Percentiles rank a stretch among this genome's conserved stretches.
These are phyloP conservation scores for Fusarium anthophilum DNA, from an alignment of 2,329 filamentous ascomycete species.

Conservation along the genomic window DNA sequence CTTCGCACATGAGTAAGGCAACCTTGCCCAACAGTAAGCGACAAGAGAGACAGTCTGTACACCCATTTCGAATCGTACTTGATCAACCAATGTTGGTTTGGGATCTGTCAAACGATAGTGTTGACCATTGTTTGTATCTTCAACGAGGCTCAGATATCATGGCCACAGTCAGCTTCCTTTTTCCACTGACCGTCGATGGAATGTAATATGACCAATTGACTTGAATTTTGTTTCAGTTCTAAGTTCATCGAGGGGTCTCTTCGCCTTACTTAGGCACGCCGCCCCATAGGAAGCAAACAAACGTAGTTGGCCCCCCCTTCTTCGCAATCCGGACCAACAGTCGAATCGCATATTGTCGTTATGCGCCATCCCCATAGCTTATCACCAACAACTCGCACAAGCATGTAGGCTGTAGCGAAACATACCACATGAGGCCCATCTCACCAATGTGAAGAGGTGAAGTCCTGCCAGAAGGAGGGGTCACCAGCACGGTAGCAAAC, in stretches of 20 bases:
- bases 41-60: constrained; percentile 1
- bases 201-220: background rate
- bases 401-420: constrained; percentile 20
- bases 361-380: constrained; percentile 30
- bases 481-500: constrained; percentile 17
- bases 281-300: constrained; percentile 29
- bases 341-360: constrained; percentile 27
- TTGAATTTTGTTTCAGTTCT: constrained; percentile 8
- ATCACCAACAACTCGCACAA: constrained; percentile 37
- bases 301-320: constrained; percentile 13
- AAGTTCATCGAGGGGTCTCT: background rate
- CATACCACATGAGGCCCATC: constrained; percentile 12
- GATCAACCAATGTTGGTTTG: constrained; percentile 6
- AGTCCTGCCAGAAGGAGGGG: constrained; percentile 15
- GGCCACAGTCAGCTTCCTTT: constrained; percentile 3
- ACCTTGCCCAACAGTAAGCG: constrained; percentile 11
- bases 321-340: constrained; percentile 23
- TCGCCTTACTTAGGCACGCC: constrained; percentile 8
- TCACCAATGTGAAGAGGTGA: background rate
- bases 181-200: background rate
- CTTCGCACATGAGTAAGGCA: constrained; percentile 8
- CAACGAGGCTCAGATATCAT: constrained; percentile 1
- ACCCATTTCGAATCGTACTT: constrained; percentile 16
- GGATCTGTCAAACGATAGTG: constrained; percentile 34
- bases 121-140: constrained; percentile 11